phyloP scores from a whole-genome alignment of 2,329 filamentous ascomycete species.

The Fusarium chaquense region DNA sequence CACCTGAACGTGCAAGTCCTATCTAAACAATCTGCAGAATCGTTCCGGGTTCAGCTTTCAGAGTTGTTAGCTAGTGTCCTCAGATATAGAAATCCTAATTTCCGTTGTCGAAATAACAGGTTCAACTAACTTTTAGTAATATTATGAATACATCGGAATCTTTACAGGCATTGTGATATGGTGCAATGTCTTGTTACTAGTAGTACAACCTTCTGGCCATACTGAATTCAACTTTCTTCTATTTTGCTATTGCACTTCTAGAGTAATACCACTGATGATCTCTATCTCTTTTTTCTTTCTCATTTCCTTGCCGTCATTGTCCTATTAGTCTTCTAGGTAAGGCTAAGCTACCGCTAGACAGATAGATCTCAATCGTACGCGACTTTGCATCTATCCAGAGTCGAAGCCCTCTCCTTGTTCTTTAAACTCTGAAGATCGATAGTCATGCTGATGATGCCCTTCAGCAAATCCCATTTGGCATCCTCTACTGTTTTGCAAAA shows the following conservation, averaged over 20 bases:
- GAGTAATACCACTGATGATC: not conserved
- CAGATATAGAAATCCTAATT: not conserved
- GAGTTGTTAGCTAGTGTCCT: not conserved
- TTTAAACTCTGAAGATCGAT: not conserved
- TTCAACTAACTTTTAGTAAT: not conserved
- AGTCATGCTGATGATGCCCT: not conserved
- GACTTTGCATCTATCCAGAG: not conserved
- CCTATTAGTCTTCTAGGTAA: not conserved
- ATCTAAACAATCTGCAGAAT: not conserved
- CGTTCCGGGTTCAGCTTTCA: not conserved
- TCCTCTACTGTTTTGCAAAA: not conserved
- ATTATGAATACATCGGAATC: not conserved
- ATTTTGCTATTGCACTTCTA: not conserved
- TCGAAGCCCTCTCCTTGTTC: no score
- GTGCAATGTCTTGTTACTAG: not conserved
- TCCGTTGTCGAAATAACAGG: not conserved
- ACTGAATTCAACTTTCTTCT: not conserved
- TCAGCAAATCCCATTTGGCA: not conserved
- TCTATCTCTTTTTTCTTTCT: not conserved
- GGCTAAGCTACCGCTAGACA: not conserved
- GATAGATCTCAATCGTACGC: not conserved
- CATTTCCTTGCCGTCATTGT: not conserved
- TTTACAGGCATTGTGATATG: not conserved
- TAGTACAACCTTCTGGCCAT: not conserved
- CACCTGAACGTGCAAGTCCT: not conserved